Evolutionary conservation across 2,329 filamentous ascomycete genomes (phyloP), one percentile per base, ranked within the genome.

Genomic region (Fusarium sp.): DNA sequence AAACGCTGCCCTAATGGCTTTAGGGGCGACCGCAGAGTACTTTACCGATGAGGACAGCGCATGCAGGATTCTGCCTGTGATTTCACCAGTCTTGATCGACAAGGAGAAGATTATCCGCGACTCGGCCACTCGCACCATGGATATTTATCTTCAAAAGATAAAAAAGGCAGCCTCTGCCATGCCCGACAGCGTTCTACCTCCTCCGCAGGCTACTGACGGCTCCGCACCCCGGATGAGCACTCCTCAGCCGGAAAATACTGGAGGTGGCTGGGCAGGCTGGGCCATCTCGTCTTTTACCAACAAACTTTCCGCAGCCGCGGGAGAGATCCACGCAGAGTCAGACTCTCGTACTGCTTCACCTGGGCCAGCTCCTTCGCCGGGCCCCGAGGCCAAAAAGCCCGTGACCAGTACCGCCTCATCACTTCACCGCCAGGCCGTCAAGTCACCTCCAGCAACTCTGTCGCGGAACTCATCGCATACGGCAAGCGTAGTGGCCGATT

Each of bases 231-330:
- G 92, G 31, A 95, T 96, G 82, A 88, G 89, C 61, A 95, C 91
- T 1, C 88, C 92, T 2, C 90, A 92, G 57, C 79, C 84, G 2
- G 82, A 83, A 4, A 70, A 57, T 33, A 73, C 69, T 6, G 70
- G 74, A 15, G 71, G 71, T 13, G 71, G 76, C n/a, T 98, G 95
- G 95, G 87, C 95, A 2, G 95, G 95, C 11, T 99, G 95, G 95
- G 95, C 95, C 2, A 97, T 99, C 50, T 98, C 95, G 0, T 97
- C 93, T 1, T 99, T 99, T 73, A 98, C 95, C 2, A 98, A 98
- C 76, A 97, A 97, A 70, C 75, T 98, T 11, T 88, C 92, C 2
- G 78, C 90, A 1, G 93, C 92, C 0, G 90, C 90, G 9, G 95
- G 95, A 15, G 90, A 97, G 53, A 99, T 99, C 62, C 83, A 94